Percentiles rank a stretch among this genome's conserved stretches.
These are phyloP conservation scores for Penicillium silybi DNA, from an alignment of 495 filamentous ascomycete species.

Conservation along the genomic window DNA sequence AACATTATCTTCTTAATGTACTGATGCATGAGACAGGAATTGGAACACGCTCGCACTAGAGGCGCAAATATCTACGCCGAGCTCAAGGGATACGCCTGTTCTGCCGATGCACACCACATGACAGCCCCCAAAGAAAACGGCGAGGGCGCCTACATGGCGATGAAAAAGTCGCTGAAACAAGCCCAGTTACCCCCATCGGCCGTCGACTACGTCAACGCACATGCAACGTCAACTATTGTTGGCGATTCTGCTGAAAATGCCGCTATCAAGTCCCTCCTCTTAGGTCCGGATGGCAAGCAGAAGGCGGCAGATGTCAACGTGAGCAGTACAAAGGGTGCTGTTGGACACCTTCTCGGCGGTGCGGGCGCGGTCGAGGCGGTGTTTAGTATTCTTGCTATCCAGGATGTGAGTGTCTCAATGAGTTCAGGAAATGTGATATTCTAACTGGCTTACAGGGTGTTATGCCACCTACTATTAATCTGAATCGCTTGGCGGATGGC, in stretches of 20 bases:
- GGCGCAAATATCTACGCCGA: constrained; percentile 86
- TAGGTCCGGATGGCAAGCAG: constrained; percentile 62
- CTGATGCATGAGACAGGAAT: constrained; percentile 50
- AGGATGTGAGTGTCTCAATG: constrained; percentile 55
- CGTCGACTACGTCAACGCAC: constrained; percentile 93
- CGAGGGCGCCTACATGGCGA: constrained; percentile 72
- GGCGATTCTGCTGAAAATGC: constrained; percentile 86
- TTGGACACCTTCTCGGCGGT: constrained; percentile 89
- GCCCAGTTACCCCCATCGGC: constrained; percentile 61
- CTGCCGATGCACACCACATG: constrained; percentile 86
- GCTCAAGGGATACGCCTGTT: constrained; percentile 80
- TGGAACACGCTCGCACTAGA: constrained; percentile 78
- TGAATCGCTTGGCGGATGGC: constrained; percentile 61
- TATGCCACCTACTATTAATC: constrained; percentile 85
- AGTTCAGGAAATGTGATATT: background rate
- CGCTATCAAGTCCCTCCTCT: constrained; percentile 75
- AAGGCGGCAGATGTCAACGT: constrained; percentile 68
- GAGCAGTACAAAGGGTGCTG: constrained; percentile 89
- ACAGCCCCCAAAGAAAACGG: constrained; percentile 84
- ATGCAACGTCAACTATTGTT: constrained; percentile 81
- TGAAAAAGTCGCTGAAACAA: constrained; percentile 77
- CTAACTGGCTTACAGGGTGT: constrained; percentile 53
- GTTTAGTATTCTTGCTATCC: constrained; percentile 74
- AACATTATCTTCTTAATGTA: background rate
- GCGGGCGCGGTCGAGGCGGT: constrained; percentile 86